Base-by-base conservation (phyloP, 2,329 filamentous ascomycete species). In the Epicoccum nigrum region DNA sequence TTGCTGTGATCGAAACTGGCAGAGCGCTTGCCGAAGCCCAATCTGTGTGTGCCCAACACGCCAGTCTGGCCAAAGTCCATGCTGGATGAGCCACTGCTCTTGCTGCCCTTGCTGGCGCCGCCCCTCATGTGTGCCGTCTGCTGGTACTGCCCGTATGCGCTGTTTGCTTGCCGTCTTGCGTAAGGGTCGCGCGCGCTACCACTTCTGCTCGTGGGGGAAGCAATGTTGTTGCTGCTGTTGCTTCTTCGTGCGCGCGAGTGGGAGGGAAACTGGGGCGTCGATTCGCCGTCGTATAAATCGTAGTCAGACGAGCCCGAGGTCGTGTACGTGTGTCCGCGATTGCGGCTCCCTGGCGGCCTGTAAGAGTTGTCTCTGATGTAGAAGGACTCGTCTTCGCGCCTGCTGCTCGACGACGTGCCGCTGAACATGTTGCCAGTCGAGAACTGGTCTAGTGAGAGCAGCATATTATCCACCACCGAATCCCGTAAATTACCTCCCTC, bases 381-480 rank as follows among this genome's bases (percentile, higher is more conserved):
- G 62, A 71, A 70, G 54, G 68, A 55, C 55, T 78, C 75, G 40
- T 73, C 68, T 19, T 54, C 45, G 15, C 45, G 39, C 28, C 51
- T 20, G 51, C 30, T 32, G 51, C 35, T 45, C 51, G 46, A 42
- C 3, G 50, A 49, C 15, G 43, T 21, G 48, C 51, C 27, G 53
- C 56, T 45, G n/a, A 64, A 62, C 53, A 63, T 43, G 51, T 55
- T 49, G 4, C 54, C 58, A 0, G 62, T 55, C 2, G 68, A 59
- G 40, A 74, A 66, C 73, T 93, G 89, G 74, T 96, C 93, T 58
- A 99, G 86, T 32, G 92, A 96, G 59, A 94, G 81, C 54, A 97
- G 85, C 88, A 99, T 94, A 74, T 97, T 96, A 74, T 94, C 89
- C 53, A 99, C 91, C 61, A 99, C 86, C 28, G 92, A 97, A 69